These are phyloP conservation scores for Aechmea fasciata DNA, from an alignment of 176 grass and related monocot genomes.

Conservation along the genomic window DNA sequence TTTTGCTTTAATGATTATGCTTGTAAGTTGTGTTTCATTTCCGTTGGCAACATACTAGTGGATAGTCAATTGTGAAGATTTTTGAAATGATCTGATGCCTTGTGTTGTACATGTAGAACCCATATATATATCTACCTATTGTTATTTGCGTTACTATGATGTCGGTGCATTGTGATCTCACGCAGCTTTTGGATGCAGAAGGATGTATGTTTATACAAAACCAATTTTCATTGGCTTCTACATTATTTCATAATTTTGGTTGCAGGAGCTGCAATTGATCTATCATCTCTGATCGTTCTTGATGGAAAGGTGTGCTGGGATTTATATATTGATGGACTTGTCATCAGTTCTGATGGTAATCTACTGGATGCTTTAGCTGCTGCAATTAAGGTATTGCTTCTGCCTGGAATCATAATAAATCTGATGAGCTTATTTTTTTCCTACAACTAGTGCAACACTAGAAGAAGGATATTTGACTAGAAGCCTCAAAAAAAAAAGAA, in stretches of 20 bases:
- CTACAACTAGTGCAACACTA: neutral
- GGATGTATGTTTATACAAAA: neutral
- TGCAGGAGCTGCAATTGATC: conserved; percentile 74
- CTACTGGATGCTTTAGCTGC: conserved; percentile 78
- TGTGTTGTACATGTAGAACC: too few species aligned
- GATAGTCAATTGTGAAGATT: too few species aligned
- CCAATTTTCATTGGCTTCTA: neutral
- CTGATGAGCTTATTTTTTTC: neutral
- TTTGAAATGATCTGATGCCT: too few species aligned
- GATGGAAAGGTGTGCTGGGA: conserved; percentile 96
- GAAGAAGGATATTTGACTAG: too few species aligned
- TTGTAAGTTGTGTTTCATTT: too few species aligned
- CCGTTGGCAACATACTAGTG: too few species aligned
- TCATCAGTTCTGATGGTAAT: conserved; percentile 87
- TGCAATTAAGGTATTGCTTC: conserved; percentile 59
- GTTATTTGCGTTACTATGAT: too few species aligned
- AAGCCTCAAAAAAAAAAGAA: too few species aligned
- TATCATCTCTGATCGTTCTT: conserved; percentile 66
- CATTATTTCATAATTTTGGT: neutral
- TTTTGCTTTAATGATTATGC: too few species aligned
- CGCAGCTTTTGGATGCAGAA: neutral
- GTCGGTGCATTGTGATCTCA: too few species aligned
- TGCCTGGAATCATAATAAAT: neutral
- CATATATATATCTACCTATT: too few species aligned
- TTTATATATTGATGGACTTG: conserved; percentile 71